Evolutionary conservation across 2,329 filamentous ascomycete species (phyloP).

Genomic region (Fusarium oligoseptatum): DNA sequence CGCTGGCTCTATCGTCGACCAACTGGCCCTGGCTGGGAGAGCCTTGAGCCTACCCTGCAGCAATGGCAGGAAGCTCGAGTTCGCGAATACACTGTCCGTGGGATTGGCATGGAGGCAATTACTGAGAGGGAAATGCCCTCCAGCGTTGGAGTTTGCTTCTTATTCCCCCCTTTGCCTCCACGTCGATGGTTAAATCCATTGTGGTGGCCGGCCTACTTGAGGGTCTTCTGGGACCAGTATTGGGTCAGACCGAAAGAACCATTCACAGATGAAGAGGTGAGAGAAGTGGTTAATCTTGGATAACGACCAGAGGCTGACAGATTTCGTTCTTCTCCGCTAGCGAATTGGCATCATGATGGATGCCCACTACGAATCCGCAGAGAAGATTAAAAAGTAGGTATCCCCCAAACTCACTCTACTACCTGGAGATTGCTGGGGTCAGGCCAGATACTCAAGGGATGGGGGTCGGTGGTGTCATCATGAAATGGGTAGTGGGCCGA

Average conservation of each 20-base stretch:
- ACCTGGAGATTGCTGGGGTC: background rate
- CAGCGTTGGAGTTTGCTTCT: background rate
- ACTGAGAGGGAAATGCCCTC: background rate
- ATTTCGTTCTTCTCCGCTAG: background rate
- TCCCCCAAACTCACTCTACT: background rate
- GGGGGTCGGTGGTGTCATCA: background rate
- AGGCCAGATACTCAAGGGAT: background rate
- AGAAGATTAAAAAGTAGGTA: background rate
- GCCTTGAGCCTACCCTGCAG: slow-evolving; percentile 8
- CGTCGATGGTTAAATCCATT: slow-evolving; percentile 14
- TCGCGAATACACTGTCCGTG: slow-evolving; percentile 7
- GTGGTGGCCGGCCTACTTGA: slow-evolving; percentile 20
- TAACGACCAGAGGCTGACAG: background rate
- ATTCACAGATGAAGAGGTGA: background rate
- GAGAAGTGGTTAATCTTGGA: background rate
- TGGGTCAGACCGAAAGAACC: slow-evolving; percentile 13
- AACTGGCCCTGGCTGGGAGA: slow-evolving; percentile 17
- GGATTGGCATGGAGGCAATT: slow-evolving; percentile 16
- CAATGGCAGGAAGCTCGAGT: slow-evolving; percentile 23
- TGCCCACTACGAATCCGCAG: background rate
- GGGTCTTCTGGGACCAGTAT: slow-evolving; percentile 4
- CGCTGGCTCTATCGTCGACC: slow-evolving; percentile 13
- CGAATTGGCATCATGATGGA: background rate
- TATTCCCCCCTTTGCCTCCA: slow-evolving; percentile 5
- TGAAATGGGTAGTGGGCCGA: background rate